Base-by-base conservation (phyloP, 495 filamentous ascomycete species). In the Penicillium silybi region DNA sequence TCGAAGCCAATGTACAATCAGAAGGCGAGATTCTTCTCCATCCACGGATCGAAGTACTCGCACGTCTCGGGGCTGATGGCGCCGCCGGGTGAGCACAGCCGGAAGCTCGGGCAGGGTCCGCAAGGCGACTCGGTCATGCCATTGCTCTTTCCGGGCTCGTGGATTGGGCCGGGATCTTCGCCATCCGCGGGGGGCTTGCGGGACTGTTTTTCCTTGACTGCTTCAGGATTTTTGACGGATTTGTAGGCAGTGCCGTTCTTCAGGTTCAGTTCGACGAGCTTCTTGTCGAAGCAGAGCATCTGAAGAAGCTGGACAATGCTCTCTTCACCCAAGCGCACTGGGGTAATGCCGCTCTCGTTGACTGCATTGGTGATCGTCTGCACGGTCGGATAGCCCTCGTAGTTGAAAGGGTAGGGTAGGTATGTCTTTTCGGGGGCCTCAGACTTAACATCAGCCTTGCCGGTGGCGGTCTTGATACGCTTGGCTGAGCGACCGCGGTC, bases 51-150 rank as follows among this genome's bases (percentile, higher is more conserved):
- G 62, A 95, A 97, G 61, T 97, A 98, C 38, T 90, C 87, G 66
- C 93, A 98, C 44, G 80, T 95, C 48, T 85, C 86, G 1, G 93
- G 89, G 64, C 85, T 93, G 29, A 97, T 89, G 8, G 87, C 86
- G 1, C 90, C 91, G 6, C 87, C 90, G 47, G 93, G 88, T 42
- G 86, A 86, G 68, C 93, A 98, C 17, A 96, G 74, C 35, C 87
- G 82, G 70, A 96, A 95, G n/a, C 97, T 93, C 0, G 95, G 93
- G 65, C 93, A 98, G 53, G 81, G 76, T 15, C 90, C 92, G 74
- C 93, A 98, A 7, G 93, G 93, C 3, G 85, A 84, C 58, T 96
- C 90, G 1, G 87, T 93, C 62, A 95, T 82, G 19, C 88, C 90
- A 59, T 86, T 85, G 61, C 85, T 85, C 49, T 72, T 78, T 19